A percentile compares a stretch with the other conserved stretches of the same genome.
These are phyloP conservation scores for Nicotiana sylvestris DNA, from an alignment of 257 asterid species.

Conservation along the genomic window DNA sequence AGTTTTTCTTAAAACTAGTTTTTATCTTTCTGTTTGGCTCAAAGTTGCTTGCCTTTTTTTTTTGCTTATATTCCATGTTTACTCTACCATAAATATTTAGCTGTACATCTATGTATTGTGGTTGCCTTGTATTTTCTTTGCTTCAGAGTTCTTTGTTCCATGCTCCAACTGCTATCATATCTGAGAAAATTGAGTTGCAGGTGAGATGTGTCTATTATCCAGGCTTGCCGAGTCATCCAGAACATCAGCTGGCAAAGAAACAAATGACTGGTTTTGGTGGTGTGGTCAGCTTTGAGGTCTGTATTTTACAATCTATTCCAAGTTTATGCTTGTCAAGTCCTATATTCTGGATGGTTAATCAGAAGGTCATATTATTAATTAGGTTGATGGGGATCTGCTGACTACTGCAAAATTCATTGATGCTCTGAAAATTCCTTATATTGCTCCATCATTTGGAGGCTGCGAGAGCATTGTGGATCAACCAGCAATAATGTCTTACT, in stretches of 20 bases:
- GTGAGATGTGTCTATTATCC: constrained; percentile 83
- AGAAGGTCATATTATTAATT: constrained; percentile 1
- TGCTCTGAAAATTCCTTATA: constrained; percentile 69
- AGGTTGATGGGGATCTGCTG: constrained; percentile 79
- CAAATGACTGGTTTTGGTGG: constrained; percentile 98
- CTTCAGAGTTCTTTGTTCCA: background rate
- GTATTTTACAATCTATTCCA: constrained; percentile 20
- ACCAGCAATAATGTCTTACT: constrained; percentile 95
- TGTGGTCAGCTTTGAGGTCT: constrained; percentile 92
- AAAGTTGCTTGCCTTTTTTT: background rate
- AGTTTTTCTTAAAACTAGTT: background rate
- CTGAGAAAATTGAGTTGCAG: constrained; percentile 35
- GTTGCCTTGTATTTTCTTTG: background rate
- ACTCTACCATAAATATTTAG: too few species aligned
- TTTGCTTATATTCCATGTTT: background rate
- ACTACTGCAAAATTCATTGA: constrained; percentile 75
- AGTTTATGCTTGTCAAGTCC: background rate
- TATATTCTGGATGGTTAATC: constrained; percentile 12
- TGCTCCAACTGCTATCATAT: background rate
- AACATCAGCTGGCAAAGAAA: constrained; percentile 68
- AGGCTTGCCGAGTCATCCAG: constrained; percentile 89
- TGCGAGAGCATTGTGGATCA: constrained; percentile 92
- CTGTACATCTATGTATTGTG: too few species aligned
- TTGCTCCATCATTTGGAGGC: constrained; percentile 96
- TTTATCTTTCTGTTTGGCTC: background rate